These are phyloP conservation scores for Fistulinella prunicolor DNA, from an alignment of 768 basidiomycete species.

Conservation along the genomic window DNA sequence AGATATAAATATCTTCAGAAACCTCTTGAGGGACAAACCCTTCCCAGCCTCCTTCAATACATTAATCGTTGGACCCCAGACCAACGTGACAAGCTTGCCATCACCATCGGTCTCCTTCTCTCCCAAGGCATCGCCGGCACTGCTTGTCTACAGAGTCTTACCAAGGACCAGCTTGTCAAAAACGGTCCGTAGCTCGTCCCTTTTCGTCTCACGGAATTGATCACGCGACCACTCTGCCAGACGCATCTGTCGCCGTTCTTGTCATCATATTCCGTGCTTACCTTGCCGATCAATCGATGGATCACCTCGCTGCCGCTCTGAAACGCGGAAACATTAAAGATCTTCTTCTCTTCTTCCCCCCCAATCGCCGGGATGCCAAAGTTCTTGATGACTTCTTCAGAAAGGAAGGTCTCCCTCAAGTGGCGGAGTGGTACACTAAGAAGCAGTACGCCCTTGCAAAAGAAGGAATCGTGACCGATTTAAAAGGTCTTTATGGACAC, in stretches of 20 bases:
- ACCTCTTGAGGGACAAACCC: slow-evolving; percentile 82
- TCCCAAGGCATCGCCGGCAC: slow-evolving; percentile 80
- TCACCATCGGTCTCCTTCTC: slow-evolving; percentile 78
- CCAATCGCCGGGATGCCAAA: slow-evolving; percentile 72
- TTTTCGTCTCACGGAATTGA: not conserved
- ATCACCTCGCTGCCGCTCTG: slow-evolving; percentile 79
- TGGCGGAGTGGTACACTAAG: slow-evolving; percentile 95
- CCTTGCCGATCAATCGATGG: slow-evolving; percentile 80
- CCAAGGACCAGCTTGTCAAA: slow-evolving; percentile 94
- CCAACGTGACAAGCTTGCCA: slow-evolving; percentile 80
- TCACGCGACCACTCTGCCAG: slow-evolving; percentile 38
- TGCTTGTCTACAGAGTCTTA: slow-evolving; percentile 73
- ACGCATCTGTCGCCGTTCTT: slow-evolving; percentile 73
- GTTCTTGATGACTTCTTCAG: slow-evolving; percentile 85
- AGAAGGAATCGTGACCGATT: slow-evolving; percentile 66
- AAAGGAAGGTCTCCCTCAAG: slow-evolving; percentile 67
- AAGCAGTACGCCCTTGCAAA: slow-evolving; percentile 81
- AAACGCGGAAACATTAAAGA: slow-evolving; percentile 86
- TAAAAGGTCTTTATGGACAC: slow-evolving; percentile 67
- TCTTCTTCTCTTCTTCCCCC: slow-evolving; percentile 82
- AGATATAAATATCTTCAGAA: slow-evolving; percentile 99
- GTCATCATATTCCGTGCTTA: slow-evolving; percentile 80
- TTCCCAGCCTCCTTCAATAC: slow-evolving; percentile 86
- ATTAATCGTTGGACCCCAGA: slow-evolving; percentile 77
- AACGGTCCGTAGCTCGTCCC: slow-evolving; percentile 55